Evolutionary conservation across 768 basidiomycete genomes (phyloP), one percentile per base, ranked within the genome.

Genomic region (Zangia roseola): DNA sequence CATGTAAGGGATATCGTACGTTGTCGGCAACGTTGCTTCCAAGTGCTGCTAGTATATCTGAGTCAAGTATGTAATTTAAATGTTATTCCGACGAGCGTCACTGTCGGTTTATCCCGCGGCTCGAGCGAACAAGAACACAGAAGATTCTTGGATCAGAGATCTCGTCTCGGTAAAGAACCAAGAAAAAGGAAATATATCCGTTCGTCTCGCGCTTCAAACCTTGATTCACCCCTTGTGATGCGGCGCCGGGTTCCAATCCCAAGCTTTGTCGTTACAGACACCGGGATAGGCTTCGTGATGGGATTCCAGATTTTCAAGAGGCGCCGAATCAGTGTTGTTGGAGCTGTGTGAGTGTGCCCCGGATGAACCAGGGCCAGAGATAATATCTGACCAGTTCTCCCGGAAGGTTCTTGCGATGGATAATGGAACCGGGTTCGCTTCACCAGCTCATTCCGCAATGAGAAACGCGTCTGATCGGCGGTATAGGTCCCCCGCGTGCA

Each of bases 391-490:
- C 16, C 40, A 44, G 43, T 47, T 50, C 58, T 49, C 35, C 45
- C 50, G 55, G 31, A n/a, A 43, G 49, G 41, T 46, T 40, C 51
- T 40, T 36, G 45, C 12, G 44, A 46, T 38, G 35, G 44, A 60
- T 49, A 52, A 46, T 38, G 35, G 46, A 60, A 51, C 54, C 45
- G 45, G 41, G 42, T 6, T 53, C 39, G 48, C 48, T 47, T 56
- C 55, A 43, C 35, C 53, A 50, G 40, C 45, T 45, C 38, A 17
- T 43, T 31, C 44, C 44, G 58, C 50, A 44, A 53, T 43, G 57
- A 58, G 47, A 43, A 24, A 34, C 20, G 35, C 44, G n/a, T 46
- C 48, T 56, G 65, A 65, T 65, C 41, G 41, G 55, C 60, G 61
- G 57, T 53, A 48, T 35, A 30, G 19, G 13, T 14, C 30, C 40